These are phyloP conservation scores for Paramecium sexaurelia DNA, from an alignment of 73 alveolate genomes.

Conservation along the genomic window DNA sequence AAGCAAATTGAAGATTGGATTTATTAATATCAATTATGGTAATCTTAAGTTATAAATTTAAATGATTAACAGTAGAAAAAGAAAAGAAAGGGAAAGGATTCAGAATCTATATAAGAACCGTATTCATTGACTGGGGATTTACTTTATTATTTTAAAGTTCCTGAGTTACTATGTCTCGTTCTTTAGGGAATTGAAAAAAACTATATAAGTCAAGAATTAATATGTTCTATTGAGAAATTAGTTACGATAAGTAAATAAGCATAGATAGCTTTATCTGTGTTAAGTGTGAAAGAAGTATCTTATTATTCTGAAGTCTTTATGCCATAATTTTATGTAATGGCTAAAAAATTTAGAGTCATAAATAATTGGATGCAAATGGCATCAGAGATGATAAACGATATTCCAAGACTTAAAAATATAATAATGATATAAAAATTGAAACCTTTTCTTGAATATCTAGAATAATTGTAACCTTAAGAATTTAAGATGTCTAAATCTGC, in stretches of 20 bases:
- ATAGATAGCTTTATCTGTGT: background rate
- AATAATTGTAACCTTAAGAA: background rate
- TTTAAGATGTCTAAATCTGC: background rate
- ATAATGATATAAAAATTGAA: background rate
- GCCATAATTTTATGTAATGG: conserved; percentile 51
- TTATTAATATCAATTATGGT: background rate
- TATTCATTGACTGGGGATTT: background rate
- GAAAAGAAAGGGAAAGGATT: background rate
- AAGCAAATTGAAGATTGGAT: background rate
- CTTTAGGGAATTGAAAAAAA: background rate
- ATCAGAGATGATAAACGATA: background rate
- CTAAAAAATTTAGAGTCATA: conserved; percentile 21
- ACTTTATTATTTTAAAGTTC: conserved; percentile 18
- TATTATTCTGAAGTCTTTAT: background rate
- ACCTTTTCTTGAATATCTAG: background rate
- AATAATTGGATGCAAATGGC: conserved; percentile 29
- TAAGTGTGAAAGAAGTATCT: background rate
- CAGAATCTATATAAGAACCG: background rate
- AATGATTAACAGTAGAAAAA: background rate
- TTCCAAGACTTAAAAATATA: conserved; percentile 20
- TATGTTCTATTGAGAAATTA: background rate
- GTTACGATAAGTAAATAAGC: background rate
- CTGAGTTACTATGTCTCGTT: background rate
- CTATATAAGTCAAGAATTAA: background rate
- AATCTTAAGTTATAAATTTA: background rate